phyloP scores from a whole-genome alignment of 257 asterid species.

The Voacanga thouarsii region DNA sequence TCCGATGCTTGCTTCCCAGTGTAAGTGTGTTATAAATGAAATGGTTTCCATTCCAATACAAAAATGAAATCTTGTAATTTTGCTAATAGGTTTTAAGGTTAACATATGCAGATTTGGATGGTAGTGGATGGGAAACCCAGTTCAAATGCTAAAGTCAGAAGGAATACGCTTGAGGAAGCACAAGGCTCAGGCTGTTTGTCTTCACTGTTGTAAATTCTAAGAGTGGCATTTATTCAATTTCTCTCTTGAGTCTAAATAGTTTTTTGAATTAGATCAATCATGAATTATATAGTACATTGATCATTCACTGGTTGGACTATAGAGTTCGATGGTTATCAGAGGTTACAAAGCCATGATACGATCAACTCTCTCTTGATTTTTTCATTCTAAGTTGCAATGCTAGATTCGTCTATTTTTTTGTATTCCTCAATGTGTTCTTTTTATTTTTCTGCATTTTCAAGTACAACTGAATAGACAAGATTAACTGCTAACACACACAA shows the following conservation, averaged over 20 bases:
- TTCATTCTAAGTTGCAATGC: neutral
- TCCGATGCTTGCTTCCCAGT: conserved; percentile 72
- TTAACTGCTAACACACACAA: no score
- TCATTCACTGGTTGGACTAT: neutral
- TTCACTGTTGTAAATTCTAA: conserved; percentile 58
- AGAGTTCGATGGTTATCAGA: neutral
- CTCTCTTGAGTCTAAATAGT: neutral
- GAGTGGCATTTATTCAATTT: neutral
- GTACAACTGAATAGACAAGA: no score
- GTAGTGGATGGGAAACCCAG: conserved; percentile 87
- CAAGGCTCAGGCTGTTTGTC: conserved; percentile 25
- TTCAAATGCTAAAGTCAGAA: conserved; percentile 62
- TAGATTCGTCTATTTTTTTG: neutral
- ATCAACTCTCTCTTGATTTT: neutral
- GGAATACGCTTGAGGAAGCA: conserved; percentile 20
- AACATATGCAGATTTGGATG: conserved; percentile 48
- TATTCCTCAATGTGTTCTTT: neutral
- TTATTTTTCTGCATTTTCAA: neutral
- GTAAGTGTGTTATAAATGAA: conserved; percentile 33
- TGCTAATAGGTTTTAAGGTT: neutral
- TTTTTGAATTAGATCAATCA: neutral
- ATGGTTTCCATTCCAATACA: neutral
- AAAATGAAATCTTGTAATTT: neutral
- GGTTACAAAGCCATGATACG: neutral
- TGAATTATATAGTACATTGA: no score